Evolutionary conservation across 371 early-diverging fungal genomes (phyloP), one percentile per base, ranked within the genome.

Genomic region (Batkoa obscura): DNA sequence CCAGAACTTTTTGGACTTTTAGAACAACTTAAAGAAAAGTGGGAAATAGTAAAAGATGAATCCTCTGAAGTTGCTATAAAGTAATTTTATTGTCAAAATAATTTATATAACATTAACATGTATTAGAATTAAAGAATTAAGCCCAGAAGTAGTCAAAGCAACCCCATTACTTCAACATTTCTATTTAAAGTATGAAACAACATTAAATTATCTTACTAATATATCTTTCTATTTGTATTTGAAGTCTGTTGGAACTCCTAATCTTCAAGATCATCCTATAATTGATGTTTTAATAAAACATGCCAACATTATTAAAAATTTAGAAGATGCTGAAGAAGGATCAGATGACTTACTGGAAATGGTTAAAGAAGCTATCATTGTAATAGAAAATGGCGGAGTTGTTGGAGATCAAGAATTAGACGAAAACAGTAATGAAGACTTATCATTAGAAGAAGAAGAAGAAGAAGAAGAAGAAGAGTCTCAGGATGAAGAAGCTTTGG

Each of bases 191-290:
- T 72, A 80, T 64, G 73, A 78, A 64, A 68, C 70, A 30, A 53
- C 78, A 31, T 67, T 83, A 65, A 79, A 78, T 57, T 94, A 91
- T 63, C 67, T 90, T 60, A 84, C 81, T 58, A 94, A 94, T 59
- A 75, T 92, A 54, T 78, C 91, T 17, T 92, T 89, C 55, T 91
- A 90, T 65, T 72, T 94, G 55, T 76, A 76, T 0, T 61, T 88
- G 46, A 86, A 85, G 62, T 77, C 88, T 13, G 78, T 82, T 12
- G 65, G 58, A 49, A 56, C 70, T 10, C 62, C 66, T 10, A 70
- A 76, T 54, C 60, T 83, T 42, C 77, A 73, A 45, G 74, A 79
- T 50, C 94, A 93, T 65, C 92, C 91, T 6, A 87, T 91, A 13
- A 80, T 90, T 59, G 77, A 78, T 35, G 74, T 78, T 0, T 67